Conservation (phyloP, 2,329 filamentous ascomycete species). For the Diaporthe vaccinii region DNA sequence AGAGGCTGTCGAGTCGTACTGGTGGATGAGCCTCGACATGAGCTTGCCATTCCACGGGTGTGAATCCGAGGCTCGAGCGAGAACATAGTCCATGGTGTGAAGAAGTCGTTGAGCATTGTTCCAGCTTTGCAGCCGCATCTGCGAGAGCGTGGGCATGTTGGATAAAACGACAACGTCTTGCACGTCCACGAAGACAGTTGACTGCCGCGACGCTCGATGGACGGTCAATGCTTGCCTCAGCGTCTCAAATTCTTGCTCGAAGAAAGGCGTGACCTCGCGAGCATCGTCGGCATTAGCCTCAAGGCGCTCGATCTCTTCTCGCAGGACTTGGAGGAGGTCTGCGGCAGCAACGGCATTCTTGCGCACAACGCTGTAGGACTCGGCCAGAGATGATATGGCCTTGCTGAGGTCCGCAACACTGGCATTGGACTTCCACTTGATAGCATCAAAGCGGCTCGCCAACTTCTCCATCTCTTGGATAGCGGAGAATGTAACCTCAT, state of each 20-base stretch:
- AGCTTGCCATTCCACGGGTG: slow-evolving; percentile 63
- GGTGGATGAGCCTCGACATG: slow-evolving; percentile 67
- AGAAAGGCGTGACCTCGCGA: slow-evolving; percentile 60
- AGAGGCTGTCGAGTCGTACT: slow-evolving; percentile 63
- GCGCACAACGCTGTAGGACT: slow-evolving; percentile 70
- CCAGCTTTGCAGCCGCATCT: slow-evolving; percentile 58
- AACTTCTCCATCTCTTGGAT: slow-evolving; percentile 67
- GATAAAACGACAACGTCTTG: slow-evolving; percentile 65
- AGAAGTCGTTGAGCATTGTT: slow-evolving; percentile 56
- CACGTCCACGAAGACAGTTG: slow-evolving; percentile 42
- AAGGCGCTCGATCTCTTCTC: slow-evolving; percentile 65
- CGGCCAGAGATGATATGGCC: slow-evolving; percentile 67
- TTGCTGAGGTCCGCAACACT: slow-evolving; percentile 65
- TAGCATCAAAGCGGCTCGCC: slow-evolving; percentile 70
- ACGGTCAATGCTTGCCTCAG: slow-evolving; percentile 67
- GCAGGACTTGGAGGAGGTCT: slow-evolving; percentile 63
- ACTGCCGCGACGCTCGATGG: slow-evolving; percentile 48
- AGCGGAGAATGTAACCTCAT: slow-evolving; percentile 59
- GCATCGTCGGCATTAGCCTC: slow-evolving; percentile 60
- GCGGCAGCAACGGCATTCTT: slow-evolving; percentile 57
- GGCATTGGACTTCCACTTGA: slow-evolving; percentile 70
- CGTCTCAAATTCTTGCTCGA: slow-evolving; percentile 68
- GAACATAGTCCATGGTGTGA: slow-evolving; percentile 63
- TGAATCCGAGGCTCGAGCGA: slow-evolving; percentile 49
- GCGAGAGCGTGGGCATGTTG: slow-evolving; percentile 56